Evolutionary conservation across 768 basidiomycete genomes (phyloP).

Genomic region (Lyophyllum semitale): DNA sequence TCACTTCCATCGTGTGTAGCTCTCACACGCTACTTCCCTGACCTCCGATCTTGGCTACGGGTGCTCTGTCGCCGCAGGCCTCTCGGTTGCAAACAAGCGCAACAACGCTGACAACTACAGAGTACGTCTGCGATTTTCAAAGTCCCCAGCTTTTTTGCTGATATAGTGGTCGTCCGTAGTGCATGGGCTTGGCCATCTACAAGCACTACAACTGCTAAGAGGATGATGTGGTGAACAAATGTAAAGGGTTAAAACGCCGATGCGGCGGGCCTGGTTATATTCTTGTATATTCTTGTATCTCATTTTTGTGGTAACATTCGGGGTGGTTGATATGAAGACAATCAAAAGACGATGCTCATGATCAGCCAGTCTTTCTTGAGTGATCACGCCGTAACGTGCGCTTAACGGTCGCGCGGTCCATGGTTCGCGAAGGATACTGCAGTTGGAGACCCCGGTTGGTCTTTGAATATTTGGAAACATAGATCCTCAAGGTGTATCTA

Average conservation of each 20-base stretch:
- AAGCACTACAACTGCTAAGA: slow-evolving; percentile 10
- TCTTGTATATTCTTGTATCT: not conserved
- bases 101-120: slow-evolving; percentile 13
- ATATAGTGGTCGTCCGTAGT: not conserved
- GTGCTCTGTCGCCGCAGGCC: slow-evolving; percentile 7
- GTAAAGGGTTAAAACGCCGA: too few relatives aligned
- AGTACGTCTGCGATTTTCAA: not conserved
- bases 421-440: too few relatives aligned
- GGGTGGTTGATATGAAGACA: too few relatives aligned
- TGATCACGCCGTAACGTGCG: too few relatives aligned
- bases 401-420: too few relatives aligned
- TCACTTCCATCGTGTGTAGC: not conserved
- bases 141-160: not conserved
- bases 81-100: slow-evolving; percentile 3
- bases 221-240: too few relatives aligned
- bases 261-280: not conserved
- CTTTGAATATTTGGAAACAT: too few relatives aligned
- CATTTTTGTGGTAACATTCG: too few relatives aligned
- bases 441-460: too few relatives aligned
- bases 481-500: too few relatives aligned
- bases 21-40: slow-evolving; percentile 9
- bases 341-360: too few relatives aligned
- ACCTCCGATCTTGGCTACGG: slow-evolving; percentile 10
- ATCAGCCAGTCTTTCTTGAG: too few relatives aligned
- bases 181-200: slow-evolving; percentile 11